Evolutionary conservation across 2,329 filamentous ascomycete species (phyloP), one percentile per base, ranked within the genome.

Genomic region (Colletotrichum tofieldiae): DNA sequence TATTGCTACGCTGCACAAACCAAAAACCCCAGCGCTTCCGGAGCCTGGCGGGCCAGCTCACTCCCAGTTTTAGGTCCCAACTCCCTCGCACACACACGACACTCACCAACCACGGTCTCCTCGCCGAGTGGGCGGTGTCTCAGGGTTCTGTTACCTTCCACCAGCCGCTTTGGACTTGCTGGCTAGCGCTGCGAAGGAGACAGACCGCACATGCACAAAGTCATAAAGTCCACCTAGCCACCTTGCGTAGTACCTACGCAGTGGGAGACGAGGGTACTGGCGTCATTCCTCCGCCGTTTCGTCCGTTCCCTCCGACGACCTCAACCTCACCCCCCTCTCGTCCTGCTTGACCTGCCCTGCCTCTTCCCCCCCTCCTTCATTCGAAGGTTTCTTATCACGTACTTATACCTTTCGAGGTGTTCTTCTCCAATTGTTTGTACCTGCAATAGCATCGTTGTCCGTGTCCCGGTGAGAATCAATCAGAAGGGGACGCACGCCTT

Each of bases 231-330:
- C 61, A 59, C 52, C 51, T 51, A 29, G 55, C 43, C 55, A 56
- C 39, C 39, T 59, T 20, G 54, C 54, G 11, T 35, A 32, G 26
- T 26, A 32, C 26, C 6, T 45, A 11, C 29, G 23, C 23, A 56
- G 37, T 43, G 58, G 26, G 58, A 43, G 18, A 20, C 23, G 18
- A 29, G 45, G 23, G 59, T 69, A 49, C 32, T 69, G 59, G 67
- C 69, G 69, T 72, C 65, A 72, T 72, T 72, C 59, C 52, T 65
- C 69, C 59, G 59, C 45, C 69, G 65, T 68, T 72, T 72, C 69
- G 69, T 69, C 69, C 65, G 69, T 72, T 68, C 69, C 58, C 58
- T 72, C 69, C 69, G 58, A 35, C 59, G 69, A 45, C 61, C 49
- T 64, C 23, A 32, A 72, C 69, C 54, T 68, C 45, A 52, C 37